Evolutionary conservation across 1,139 yeast genomes (phyloP).

Genomic region (Lodderomyces orthopsilosis): DNA sequence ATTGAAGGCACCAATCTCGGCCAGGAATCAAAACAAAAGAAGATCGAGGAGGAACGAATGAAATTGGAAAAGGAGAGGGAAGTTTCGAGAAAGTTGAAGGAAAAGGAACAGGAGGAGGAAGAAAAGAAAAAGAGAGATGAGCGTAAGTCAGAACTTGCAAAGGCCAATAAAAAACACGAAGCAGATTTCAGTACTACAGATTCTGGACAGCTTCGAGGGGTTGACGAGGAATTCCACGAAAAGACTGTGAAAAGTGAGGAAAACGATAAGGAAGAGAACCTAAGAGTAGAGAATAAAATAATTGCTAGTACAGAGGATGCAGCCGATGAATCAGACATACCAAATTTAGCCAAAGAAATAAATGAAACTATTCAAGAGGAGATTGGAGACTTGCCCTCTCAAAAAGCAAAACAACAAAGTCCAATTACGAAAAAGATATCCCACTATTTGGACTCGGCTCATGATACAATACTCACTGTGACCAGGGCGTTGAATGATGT

Average conservation of each 20-base stretch:
- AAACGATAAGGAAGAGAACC: conserved; percentile 6
- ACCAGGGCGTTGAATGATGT: conserved; percentile 80
- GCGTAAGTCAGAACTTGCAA: conserved; percentile 6
- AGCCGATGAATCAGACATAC: conserved; percentile 11
- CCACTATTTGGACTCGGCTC: conserved; percentile 58
- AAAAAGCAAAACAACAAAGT: conserved; percentile 22
- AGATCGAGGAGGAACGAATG: conserved; percentile 11
- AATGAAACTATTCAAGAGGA: conserved; percentile 21
- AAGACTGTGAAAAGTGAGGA: conserved; percentile 3
- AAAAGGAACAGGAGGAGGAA: conserved; percentile 8
- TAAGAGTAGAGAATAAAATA: conserved; percentile 12
- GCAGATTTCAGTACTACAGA: conserved; percentile 8
- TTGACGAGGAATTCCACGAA: conserved; percentile 8
- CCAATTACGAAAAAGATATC: conserved; percentile 38
- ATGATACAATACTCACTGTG: conserved; percentile 64
- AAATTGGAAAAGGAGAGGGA: conserved; percentile 11
- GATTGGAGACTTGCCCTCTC: conserved; percentile 31
- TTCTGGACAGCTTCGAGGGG: conserved; percentile 10
- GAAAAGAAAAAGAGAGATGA: conserved; percentile 3
- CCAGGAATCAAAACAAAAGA: conserved; percentile 13
- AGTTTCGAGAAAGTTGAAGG: conserved; percentile 7
- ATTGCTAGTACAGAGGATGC: conserved; percentile 12
- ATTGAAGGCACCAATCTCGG: conserved; percentile 25
- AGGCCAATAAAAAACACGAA: conserved; percentile 5
- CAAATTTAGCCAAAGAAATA: conserved; percentile 14